These are phyloP conservation scores for Gamsiella multidivaricata DNA, from an alignment of 192 early-diverging fungal genomes.

Conservation along the genomic window DNA sequence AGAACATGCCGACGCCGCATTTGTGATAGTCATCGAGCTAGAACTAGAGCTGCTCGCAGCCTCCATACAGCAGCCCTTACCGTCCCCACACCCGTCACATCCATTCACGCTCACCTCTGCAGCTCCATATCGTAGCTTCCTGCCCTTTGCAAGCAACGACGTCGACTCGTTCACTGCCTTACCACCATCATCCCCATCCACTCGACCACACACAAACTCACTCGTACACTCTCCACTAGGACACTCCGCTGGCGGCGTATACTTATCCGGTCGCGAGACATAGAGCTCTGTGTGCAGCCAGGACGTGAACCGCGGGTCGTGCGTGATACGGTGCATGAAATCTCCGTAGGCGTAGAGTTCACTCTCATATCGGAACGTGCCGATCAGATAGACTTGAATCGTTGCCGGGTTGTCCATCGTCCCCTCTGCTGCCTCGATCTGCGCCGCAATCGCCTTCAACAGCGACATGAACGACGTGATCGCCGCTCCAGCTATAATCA, in stretches of 20 bases:
- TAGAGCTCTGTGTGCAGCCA: slow-evolving; percentile 33
- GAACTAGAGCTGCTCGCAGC: slow-evolving; percentile 5
- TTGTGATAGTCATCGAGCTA: slow-evolving; percentile 8
- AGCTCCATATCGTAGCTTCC: slow-evolving; percentile 5
- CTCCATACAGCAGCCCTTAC: slow-evolving; percentile 18
- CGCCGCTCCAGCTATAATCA: slow-evolving; percentile 37
- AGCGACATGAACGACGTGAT: slow-evolving; percentile 46
- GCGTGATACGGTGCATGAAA: slow-evolving; percentile 42
- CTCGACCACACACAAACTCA: slow-evolving; percentile 35
- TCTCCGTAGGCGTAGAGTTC: slow-evolving; percentile 47
- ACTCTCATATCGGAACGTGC: slow-evolving; percentile 46
- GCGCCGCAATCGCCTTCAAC: slow-evolving; percentile 41
- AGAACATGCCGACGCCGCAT: not conserved
- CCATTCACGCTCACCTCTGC: not conserved
- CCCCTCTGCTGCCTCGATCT: slow-evolving; percentile 16
- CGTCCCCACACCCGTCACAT: slow-evolving; percentile 1
- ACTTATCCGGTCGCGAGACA: slow-evolving; percentile 40
- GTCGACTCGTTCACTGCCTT: not conserved
- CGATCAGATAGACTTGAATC: slow-evolving; percentile 36
- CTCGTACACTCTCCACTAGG: slow-evolving; percentile 35
- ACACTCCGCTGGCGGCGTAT: slow-evolving; percentile 5
- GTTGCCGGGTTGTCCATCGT: not conserved
- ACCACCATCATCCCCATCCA: not conserved
- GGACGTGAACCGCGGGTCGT: slow-evolving; percentile 36
- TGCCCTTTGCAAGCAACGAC: slow-evolving; percentile 1